phyloP scores from a whole-genome alignment of 1,139 yeast species.

The Debaryomyces sp. region DNA sequence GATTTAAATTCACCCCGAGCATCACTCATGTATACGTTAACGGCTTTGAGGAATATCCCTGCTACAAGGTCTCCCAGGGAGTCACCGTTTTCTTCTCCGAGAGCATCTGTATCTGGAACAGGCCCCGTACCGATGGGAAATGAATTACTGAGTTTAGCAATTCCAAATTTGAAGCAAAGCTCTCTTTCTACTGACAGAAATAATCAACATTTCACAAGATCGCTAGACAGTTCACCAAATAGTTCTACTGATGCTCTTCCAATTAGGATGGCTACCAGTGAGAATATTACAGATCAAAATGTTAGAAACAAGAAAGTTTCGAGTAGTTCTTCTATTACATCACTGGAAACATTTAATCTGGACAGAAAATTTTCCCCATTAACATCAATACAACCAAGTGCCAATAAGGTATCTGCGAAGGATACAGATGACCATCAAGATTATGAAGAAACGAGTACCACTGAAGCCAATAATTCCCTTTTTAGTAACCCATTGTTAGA shows the following conservation, averaged over 20 bases:
- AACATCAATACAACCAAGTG: constrained; percentile 16
- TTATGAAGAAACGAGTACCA: neutral
- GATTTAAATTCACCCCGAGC: constrained; percentile 48
- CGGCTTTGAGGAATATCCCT: constrained; percentile 46
- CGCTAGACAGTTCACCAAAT: constrained; percentile 10
- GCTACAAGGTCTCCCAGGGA: constrained; percentile 40
- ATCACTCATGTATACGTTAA: constrained; percentile 45
- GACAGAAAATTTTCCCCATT: constrained; percentile 16
- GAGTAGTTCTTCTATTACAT: constrained; percentile 11
- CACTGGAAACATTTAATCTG: constrained; percentile 11
- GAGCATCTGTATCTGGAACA: constrained; percentile 46
- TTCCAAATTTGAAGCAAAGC: constrained; percentile 24
- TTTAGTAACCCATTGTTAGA: constrained; percentile 37
- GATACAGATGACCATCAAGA: neutral
- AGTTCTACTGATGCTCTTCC: constrained; percentile 10
- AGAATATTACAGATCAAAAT: neutral
- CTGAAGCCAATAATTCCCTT: constrained; percentile 3
- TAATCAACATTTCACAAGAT: neutral
- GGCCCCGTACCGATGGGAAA: constrained; percentile 12
- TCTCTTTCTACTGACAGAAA: neutral
- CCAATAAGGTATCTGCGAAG: neutral
- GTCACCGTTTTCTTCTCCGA: constrained; percentile 51
- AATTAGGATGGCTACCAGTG: neutral
- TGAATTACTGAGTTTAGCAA: constrained; percentile 23
- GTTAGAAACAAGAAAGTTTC: constrained; percentile 9